Evolutionary conservation across 2,329 filamentous ascomycete genomes (phyloP), one percentile per base, ranked within the genome.

Genomic region (Fusarium sacchari): DNA sequence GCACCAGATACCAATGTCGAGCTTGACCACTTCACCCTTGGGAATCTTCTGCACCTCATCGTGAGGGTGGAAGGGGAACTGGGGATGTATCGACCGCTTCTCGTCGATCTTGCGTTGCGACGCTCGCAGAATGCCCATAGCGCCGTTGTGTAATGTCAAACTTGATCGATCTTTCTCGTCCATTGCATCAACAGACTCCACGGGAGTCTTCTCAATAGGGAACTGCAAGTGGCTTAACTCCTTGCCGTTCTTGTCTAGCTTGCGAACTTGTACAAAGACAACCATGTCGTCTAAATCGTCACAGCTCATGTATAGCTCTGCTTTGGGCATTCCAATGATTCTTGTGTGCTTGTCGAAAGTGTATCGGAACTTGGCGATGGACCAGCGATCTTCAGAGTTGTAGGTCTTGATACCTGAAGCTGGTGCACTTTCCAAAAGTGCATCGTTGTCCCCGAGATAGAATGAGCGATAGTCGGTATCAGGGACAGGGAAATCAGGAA

Each of bases 291-390:
- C 64, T 28, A 64, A 37, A 9, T 64, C 74, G 15, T 73, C 64
- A 3, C 74, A 72, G 24, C 71, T 73, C 71, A 74, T 71, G 28
- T 74, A 74, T 0, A 73, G 47, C 12, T 73, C 71, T 10, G 59
- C 67, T 26, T 73, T 73, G 2, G 71, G 71, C 24, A 73, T 61
- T 12, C 71, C 71, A 0, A 73, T 55, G 3, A 73, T 62, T 1
- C 71, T 59, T 6, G 71, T 42, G 9, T 69, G 61, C 28, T 71
- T 64, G 7, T 46, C n/a, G 12, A 73, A 74, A 5, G 55, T 71
- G 53, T 73, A 34, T 22, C 62, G 36, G 37, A 73, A 73, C 28
- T 73, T 73, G 20, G 71, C 49, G 20, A 73, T 67, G 1, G 71
- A 73, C 52, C 66, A 71, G 15, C 71, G 66, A 36, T 73, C 71